A percentile compares a stretch with the other conserved stretches of the same genome.
Evolutionary conservation across 108 stramenopile species (phyloP).

Genomic region (Skeletonema potamos): DNA sequence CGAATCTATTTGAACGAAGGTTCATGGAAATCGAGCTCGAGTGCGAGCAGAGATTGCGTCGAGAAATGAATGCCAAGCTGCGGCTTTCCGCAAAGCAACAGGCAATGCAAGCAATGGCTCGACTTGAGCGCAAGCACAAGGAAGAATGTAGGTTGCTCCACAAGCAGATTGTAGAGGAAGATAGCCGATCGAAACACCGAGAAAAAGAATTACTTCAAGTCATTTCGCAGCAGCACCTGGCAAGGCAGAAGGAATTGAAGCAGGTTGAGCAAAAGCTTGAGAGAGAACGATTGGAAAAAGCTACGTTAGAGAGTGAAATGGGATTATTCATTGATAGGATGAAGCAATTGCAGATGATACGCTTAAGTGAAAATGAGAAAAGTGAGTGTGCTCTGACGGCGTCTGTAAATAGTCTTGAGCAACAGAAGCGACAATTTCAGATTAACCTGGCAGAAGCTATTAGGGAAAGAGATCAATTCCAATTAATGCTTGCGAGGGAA

Average conservation of each 20-base stretch:
- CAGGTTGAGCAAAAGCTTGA: constrained; percentile 2
- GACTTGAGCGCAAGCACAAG: constrained; percentile 25
- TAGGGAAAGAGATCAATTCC: not conserved
- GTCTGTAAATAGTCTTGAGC: constrained; percentile 8
- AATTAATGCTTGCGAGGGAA: not conserved
- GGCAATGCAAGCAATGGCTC: constrained; percentile 17
- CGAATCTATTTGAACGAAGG: constrained; percentile 15
- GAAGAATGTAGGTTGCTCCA: constrained; percentile 13
- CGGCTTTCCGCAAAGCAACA: constrained; percentile 40
- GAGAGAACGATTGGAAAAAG: constrained; percentile 5
- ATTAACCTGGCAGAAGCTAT: not conserved
- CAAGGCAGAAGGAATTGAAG: constrained; percentile 9
- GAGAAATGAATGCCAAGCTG: constrained; percentile 42
- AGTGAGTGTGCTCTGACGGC: not conserved
- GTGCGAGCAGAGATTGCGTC: constrained; percentile 18
- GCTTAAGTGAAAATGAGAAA: constrained; percentile 18
- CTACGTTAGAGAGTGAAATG: constrained; percentile 25
- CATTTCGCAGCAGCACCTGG: not conserved
- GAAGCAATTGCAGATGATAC: constrained; percentile 16
- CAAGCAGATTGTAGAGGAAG: constrained; percentile 23
- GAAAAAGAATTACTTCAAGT: constrained; percentile 12
- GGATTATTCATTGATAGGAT: constrained; percentile 13
- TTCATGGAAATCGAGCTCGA: constrained; percentile 28
- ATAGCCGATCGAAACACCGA: not conserved
- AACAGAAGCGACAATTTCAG: constrained; percentile 22